Base-by-base conservation (phyloP, 139 green algal species). In the Deuterostichococcus epilithicus region DNA sequence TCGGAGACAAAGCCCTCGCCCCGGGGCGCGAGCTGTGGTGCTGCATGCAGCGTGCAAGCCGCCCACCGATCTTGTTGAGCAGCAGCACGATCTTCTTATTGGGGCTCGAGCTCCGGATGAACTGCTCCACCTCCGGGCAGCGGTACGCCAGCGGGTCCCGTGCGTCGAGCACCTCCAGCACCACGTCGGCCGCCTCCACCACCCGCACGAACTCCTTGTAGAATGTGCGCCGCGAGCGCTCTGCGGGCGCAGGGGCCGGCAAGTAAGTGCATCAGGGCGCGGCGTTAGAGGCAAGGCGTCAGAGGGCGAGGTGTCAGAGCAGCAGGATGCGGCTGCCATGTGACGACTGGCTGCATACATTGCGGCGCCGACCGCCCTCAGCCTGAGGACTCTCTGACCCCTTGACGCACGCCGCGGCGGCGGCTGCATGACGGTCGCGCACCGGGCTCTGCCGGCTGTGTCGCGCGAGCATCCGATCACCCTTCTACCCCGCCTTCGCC, bases 181-280 rank as follows among this genome's bases (percentile, higher is more conserved):
- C 86, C 3, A 99, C 94, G 77, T 99, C 96, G 8, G 90, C 82
- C 3, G 88, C 77, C 80, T 97, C 94, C 34, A 98, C 92, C 33
- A 99, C 96, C 76, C 92, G 93, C 44, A 88, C 83, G 82, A 99
- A 97, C 77, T 98, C 96, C 79, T 92, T 93, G 87, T 94, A 99
- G 77, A 97, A 98, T 0, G 94, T 91, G 33, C 92, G 88, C 28
- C 89, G 81, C 25, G 85, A 93, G 81, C 85, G 85, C 76, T 97
- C 95, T 92, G 84, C 70, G 28, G 66, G 75, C n/a, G 32, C 1
- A 66, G 20, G 23, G 1, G 33, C 10, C 1, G 8, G 0, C 10
- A 26, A 33, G 3, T 38, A 35, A 71, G 30, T 23, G 13, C 28
- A 23, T 58, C 20, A n/a, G n/a, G n/a, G n/a, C n/a, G n/a, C n/a